Conservation (phyloP, 352 stramenopile species). For the Peronospora farinosa region DNA sequence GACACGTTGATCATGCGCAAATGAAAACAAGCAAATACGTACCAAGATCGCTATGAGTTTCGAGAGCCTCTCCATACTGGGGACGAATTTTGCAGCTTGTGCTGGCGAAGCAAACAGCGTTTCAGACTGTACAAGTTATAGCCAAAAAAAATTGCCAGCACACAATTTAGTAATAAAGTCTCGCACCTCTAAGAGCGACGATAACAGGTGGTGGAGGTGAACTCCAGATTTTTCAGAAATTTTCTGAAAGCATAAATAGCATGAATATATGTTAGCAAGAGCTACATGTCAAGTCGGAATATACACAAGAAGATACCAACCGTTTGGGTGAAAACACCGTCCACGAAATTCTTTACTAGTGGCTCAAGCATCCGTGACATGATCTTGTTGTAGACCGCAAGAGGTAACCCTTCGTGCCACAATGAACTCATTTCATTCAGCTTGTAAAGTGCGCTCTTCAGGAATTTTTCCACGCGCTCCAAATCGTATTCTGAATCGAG, state of each 20-base stretch:
- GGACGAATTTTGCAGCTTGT: conserved; percentile 50
- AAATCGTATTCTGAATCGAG: conserved; percentile 35
- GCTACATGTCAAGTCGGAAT: background rate
- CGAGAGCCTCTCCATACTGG: conserved; percentile 40
- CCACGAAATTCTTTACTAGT: conserved; percentile 49
- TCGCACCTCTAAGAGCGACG: conserved; percentile 46
- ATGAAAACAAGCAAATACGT: conserved; percentile 3
- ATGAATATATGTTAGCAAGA: conserved; percentile 8
- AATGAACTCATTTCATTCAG: conserved; percentile 46
- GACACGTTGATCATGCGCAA: background rate
- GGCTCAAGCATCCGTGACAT: conserved; percentile 49
- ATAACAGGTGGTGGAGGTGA: conserved; percentile 44
- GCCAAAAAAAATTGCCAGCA: background rate
- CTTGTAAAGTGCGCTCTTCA: conserved; percentile 61
- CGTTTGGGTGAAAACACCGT: conserved; percentile 41
- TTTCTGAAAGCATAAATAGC: conserved; percentile 28
- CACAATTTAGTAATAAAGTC: too few species aligned
- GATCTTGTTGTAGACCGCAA: conserved; percentile 48
- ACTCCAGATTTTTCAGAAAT: conserved; percentile 36
- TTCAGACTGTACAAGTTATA: conserved; percentile 30
- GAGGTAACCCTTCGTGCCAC: conserved; percentile 61
- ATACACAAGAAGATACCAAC: conserved; percentile 18
- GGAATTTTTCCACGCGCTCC: conserved; percentile 42
- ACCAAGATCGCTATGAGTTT: conserved; percentile 51
- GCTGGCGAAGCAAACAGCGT: conserved; percentile 39